Conservation (phyloP, 495 filamentous ascomycete genomes). For the Penicillium dipodomyicola region DNA sequence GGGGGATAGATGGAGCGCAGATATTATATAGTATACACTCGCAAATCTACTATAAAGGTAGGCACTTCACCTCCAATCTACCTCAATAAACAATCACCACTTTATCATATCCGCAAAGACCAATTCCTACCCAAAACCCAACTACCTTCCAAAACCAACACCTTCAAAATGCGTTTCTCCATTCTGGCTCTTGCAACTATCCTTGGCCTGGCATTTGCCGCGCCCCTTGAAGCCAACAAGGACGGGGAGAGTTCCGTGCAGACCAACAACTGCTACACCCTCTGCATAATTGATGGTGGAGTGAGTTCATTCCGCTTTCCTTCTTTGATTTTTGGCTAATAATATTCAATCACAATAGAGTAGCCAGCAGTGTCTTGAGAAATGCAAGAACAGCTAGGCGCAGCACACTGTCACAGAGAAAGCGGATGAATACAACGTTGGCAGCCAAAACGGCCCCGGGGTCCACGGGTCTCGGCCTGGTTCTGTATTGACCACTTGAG, state of each 20-base stretch:
- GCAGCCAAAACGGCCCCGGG: too few species aligned
- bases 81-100: background rate
- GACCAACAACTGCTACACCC: background rate
- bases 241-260: background rate
- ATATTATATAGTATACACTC: background rate
- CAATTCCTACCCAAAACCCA: background rate
- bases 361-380: background rate
- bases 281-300: constrained; percentile 5
- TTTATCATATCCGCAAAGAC: background rate
- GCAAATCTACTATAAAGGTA: background rate
- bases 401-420: background rate
- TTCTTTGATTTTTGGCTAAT: background rate
- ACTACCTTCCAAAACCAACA: background rate
- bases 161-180: constrained; percentile 3
- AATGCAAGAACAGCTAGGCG: background rate
- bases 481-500: background rate
- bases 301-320: background rate
- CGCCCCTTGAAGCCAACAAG: background rate
- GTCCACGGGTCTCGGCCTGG: background rate
- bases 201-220: background rate
- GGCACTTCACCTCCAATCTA: background rate
- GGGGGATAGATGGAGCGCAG: background rate
- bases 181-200: background rate
- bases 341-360: too few species aligned
- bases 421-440: background rate